These are phyloP conservation scores for Cardiospermum halicacabum DNA, from an alignment of 345 rosid genomes.

Conservation along the genomic window DNA sequence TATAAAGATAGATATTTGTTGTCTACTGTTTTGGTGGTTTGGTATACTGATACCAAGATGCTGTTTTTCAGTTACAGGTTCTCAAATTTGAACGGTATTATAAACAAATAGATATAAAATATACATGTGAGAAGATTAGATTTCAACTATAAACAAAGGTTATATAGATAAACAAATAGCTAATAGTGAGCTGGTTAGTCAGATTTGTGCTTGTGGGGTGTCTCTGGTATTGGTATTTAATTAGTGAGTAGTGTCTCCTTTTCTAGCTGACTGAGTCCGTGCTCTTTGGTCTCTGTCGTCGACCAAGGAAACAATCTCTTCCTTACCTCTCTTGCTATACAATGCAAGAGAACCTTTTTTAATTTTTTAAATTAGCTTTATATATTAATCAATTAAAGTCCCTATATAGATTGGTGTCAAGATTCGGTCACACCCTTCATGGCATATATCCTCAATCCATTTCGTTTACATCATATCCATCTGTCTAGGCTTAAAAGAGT, in stretches of 20 bases:
- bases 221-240: conserved; percentile 23
- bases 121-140: no score
- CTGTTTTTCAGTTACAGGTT: conserved; percentile 80
- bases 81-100: conserved; percentile 51
- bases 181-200: conserved; percentile 42
- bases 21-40: conserved; percentile 72
- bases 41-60: conserved; percentile 73
- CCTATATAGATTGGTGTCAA: conserved; percentile 49
- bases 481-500: conserved; percentile 40
- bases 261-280: conserved; percentile 40
- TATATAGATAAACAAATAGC: conserved; percentile 25
- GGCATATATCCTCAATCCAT: conserved; percentile 31
- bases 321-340: conserved; percentile 41
- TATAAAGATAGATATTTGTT: conserved; percentile 57
- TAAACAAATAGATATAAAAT: conserved; percentile 16
- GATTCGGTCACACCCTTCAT: conserved; percentile 39
- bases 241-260: conserved; percentile 51
- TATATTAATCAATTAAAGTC: conserved; percentile 26
- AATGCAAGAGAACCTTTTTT: conserved; percentile 48
- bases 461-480: conserved; percentile 46
- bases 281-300: conserved; percentile 64
- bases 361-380: no score
- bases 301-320: conserved; percentile 47
- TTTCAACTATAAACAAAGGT: conserved; percentile 26
- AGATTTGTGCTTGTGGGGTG: conserved; percentile 47